Conservation (phyloP, 208 protist species). For the Leishmania tarentolae region DNA sequence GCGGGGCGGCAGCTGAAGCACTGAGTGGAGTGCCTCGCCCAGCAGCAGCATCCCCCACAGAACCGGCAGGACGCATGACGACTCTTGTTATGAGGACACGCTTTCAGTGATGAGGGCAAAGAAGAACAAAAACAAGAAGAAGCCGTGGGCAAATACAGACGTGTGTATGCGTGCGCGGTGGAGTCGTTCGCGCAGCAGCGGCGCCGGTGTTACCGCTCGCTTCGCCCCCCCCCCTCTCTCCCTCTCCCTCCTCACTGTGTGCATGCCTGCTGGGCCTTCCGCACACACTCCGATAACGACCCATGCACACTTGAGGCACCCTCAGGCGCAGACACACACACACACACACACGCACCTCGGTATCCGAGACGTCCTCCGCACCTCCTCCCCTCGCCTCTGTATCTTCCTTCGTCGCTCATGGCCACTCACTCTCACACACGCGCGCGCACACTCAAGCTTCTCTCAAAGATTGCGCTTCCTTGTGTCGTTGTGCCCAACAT, state of each 20-base stretch:
- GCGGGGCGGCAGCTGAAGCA: background rate
- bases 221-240: too few species aligned
- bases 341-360: background rate
- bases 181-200: background rate
- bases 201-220: too few species aligned
- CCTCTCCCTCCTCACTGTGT: too few species aligned
- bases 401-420: background rate
- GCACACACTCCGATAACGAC: background rate
- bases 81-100: background rate
- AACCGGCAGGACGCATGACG: background rate
- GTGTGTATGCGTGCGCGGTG: background rate
- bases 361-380: background rate
- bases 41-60: background rate
- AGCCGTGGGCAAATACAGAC: background rate
- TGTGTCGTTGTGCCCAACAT: background rate
- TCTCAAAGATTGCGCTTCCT: background rate
- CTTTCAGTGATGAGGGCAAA: background rate
- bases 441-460: background rate
- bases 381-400: background rate
- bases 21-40: background rate
- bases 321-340: background rate
- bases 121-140: background rate
- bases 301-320: background rate
- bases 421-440: background rate
- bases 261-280: too few species aligned